Evolutionary conservation across 2,329 filamentous ascomycete genomes (phyloP).

Genomic region (Diaporthe nobilis): DNA sequence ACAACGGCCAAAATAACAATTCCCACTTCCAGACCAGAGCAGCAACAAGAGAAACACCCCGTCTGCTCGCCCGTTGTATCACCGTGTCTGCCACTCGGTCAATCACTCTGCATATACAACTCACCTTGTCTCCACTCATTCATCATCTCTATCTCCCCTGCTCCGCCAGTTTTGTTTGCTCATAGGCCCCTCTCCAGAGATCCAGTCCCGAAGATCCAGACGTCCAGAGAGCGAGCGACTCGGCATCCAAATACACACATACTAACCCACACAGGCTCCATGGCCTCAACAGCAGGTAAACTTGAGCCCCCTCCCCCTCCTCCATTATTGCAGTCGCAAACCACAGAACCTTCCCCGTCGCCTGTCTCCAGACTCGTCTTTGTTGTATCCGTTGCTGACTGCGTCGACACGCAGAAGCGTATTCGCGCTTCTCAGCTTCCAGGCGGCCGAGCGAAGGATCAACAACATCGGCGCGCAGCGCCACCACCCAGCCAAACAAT

Average conservation of each 20-base stretch:
- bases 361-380: not conserved
- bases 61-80: constrained; percentile 28
- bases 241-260: constrained; percentile 25
- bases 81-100: constrained; percentile 20
- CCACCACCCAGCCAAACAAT: constrained; percentile 62
- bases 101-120: constrained; percentile 21
- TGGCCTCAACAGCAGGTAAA: constrained; percentile 42
- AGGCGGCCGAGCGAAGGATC: constrained; percentile 41
- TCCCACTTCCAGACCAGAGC: constrained; percentile 34
- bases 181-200: constrained; percentile 22
- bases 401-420: constrained; percentile 38
- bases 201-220: constrained; percentile 6
- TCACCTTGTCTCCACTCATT: constrained; percentile 40
- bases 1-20: constrained; percentile 33
- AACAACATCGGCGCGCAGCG: constrained; percentile 70
- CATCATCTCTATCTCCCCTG: constrained; percentile 33
- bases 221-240: constrained; percentile 16
- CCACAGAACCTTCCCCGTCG: not conserved
- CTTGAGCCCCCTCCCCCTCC: not conserved
- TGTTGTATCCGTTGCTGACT: constrained; percentile 23
- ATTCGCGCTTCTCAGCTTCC: constrained; percentile 39
- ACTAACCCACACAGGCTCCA: constrained; percentile 35
- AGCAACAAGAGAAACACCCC: constrained; percentile 30
- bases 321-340: not conserved
- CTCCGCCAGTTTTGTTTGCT: constrained; percentile 28